A percentile compares a stretch with the other conserved stretches of the same genome.
These are phyloP conservation scores for Simmondsia chinensis DNA, from an alignment of 148 eudicot species.

Conservation along the genomic window DNA sequence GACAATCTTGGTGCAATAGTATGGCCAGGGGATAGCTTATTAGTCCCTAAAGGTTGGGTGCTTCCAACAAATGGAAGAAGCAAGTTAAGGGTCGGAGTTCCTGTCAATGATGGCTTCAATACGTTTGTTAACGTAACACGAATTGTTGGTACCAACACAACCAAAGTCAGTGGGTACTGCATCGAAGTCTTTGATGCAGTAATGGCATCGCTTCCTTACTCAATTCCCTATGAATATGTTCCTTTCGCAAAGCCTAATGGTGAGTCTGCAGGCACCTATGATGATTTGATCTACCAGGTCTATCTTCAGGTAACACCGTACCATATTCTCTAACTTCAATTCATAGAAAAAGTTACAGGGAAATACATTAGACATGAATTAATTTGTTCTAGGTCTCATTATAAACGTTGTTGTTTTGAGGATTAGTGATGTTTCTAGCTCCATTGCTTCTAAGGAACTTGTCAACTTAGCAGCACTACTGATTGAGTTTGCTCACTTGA, in stretches of 20 bases:
- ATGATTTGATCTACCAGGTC: conserved; percentile 22
- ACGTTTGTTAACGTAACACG: conserved; percentile 29
- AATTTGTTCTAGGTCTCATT: too few species aligned
- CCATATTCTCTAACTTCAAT: too few species aligned
- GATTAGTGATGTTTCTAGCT: too few species aligned
- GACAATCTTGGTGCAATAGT: conserved; percentile 26
- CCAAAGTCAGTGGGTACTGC: conserved; percentile 31
- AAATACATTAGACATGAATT: too few species aligned
- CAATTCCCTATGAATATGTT: conserved; percentile 37
- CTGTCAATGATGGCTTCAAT: conserved; percentile 30
- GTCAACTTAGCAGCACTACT: too few species aligned
- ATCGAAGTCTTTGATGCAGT: conserved; percentile 55
- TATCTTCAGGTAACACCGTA: conserved; percentile 16
- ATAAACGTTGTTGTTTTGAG: too few species aligned
- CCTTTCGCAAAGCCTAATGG: conserved; percentile 27
- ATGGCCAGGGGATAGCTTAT: conserved; percentile 51
- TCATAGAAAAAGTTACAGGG: too few species aligned
- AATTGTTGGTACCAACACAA: conserved; percentile 15
- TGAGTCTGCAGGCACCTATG: conserved; percentile 14
- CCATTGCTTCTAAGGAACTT: too few species aligned
- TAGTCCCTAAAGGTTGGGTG: conserved; percentile 59
- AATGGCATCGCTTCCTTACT: conserved; percentile 32
- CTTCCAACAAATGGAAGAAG: conserved; percentile 37
- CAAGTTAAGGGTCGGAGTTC: conserved; percentile 39
- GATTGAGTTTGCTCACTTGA: too few species aligned